A percentile compares a stretch with the other conserved stretches of the same genome.
These are phyloP conservation scores for Fraxinus floribunda DNA, from an alignment of 305 asterid genomes.

Conservation along the genomic window DNA sequence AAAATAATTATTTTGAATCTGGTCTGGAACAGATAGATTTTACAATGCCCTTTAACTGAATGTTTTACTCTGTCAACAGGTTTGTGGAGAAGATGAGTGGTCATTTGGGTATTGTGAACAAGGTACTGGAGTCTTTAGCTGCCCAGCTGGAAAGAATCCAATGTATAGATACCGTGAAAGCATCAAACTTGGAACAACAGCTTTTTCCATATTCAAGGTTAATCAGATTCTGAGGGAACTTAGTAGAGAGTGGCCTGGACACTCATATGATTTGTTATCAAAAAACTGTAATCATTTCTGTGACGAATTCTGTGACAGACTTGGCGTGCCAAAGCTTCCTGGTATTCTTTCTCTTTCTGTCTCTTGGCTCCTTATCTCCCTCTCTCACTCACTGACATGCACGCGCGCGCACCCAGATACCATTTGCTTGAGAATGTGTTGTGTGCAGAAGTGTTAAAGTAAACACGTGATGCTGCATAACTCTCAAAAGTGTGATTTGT, in stretches of 20 bases:
- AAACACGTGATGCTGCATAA: background rate
- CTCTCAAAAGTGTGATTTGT: background rate
- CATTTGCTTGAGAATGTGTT: background rate
- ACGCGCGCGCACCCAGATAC: background rate
- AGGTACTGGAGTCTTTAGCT: constrained; percentile 92
- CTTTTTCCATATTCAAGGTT: constrained; percentile 34
- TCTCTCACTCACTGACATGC: background rate
- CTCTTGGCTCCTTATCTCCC: background rate
- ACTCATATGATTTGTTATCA: constrained; percentile 39
- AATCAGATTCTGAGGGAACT: constrained; percentile 50
- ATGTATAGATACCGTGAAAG: constrained; percentile 89
- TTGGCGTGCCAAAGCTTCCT: constrained; percentile 52
- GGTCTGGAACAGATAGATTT: background rate
- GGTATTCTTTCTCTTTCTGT: constrained; percentile 25
- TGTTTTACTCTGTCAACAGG: constrained; percentile 37
- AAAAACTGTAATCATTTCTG: constrained; percentile 56
- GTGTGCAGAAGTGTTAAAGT: background rate
- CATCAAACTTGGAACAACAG: constrained; percentile 43
- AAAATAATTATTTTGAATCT: constrained; percentile 2
- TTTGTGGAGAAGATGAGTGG: constrained; percentile 84
- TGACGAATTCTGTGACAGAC: constrained; percentile 50
- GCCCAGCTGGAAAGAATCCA: constrained; percentile 78
- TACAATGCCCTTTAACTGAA: constrained; percentile 8
- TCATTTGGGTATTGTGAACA: constrained; percentile 95
- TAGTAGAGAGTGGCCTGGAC: constrained; percentile 54